phyloP scores from a whole-genome alignment of 2,329 filamentous ascomycete genomes.

The Pseudogymnoascus sp. region DNA sequence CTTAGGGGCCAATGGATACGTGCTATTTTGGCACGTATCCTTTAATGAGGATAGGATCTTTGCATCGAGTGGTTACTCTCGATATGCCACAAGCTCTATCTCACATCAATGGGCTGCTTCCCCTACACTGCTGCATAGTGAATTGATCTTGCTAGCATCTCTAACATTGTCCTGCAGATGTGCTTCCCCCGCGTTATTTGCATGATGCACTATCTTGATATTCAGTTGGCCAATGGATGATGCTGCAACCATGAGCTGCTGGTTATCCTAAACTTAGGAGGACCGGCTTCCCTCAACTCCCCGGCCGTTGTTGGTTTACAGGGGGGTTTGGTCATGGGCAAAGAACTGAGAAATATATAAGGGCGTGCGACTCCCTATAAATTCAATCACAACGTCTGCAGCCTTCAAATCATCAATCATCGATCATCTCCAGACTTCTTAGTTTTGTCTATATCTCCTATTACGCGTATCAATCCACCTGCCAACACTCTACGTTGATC shows the following conservation, averaged over 20 bases:
- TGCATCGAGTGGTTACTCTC: too few relatives aligned
- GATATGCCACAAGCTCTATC: too few relatives aligned
- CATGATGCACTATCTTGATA: conserved; percentile 1
- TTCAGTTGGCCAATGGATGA: neutral
- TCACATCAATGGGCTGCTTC: neutral
- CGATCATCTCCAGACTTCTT: conserved; percentile 6
- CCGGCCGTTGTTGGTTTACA: neutral
- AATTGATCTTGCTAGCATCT: neutral
- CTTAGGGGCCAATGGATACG: too few relatives aligned
- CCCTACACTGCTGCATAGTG: neutral
- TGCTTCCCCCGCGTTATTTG: conserved; percentile 9
- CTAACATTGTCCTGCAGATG: neutral
- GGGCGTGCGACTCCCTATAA: neutral
- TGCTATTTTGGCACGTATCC: too few relatives aligned
- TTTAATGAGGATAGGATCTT: too few relatives aligned
- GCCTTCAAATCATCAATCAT: conserved; percentile 9
- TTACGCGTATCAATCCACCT: conserved; percentile 5
- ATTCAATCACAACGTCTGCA: conserved; percentile 9
- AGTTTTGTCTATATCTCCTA: conserved; percentile 7
- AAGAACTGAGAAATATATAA: conserved; percentile 11
- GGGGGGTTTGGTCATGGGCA: neutral
- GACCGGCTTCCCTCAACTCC: neutral
- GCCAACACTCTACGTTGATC: conserved; percentile 10
- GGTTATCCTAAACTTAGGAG: neutral
- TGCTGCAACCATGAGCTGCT: neutral